These are phyloP conservation scores for Cyberlindnera euphorbiae DNA, from an alignment of 805 yeast species.

Conservation along the genomic window DNA sequence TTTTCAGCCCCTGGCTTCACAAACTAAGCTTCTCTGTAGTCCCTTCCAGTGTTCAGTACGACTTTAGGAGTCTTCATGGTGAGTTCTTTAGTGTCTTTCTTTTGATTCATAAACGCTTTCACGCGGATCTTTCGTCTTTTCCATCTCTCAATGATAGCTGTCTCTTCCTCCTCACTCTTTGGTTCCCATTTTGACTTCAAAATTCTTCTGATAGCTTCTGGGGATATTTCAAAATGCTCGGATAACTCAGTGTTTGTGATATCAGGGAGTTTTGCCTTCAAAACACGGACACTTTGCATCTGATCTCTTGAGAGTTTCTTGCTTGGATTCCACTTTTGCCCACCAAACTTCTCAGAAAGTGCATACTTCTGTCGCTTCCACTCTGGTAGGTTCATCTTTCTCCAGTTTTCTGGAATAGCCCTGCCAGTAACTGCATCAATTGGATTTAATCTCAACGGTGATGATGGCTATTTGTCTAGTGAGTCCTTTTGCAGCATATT, in stretches of 20 bases:
- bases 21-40: conserved; percentile 9
- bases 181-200: conserved; percentile 77
- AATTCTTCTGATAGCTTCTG: conserved; percentile 79
- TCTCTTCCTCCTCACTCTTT: conserved; percentile 42
- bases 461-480: too few relatives aligned
- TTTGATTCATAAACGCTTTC: conserved; percentile 15
- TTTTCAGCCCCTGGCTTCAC: neutral
- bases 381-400: conserved; percentile 41
- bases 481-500: neutral
- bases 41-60: conserved; percentile 8
- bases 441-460: neutral
- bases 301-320: conserved; percentile 63
- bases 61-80: conserved; percentile 5
- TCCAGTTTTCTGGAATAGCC: conserved; percentile 40
- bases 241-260: conserved; percentile 56
- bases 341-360: conserved; percentile 53
- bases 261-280: conserved; percentile 57
- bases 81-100: neutral
- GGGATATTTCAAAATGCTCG: conserved; percentile 61
- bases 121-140: conserved; percentile 40
- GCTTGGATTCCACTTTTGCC: conserved; percentile 59
- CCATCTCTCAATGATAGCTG: conserved; percentile 47
- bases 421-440: conserved; percentile 8
- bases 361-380: conserved; percentile 74
- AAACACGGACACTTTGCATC: conserved; percentile 56